Evolutionary conservation across 129 eudicot genomes (phyloP).

Genomic region (Lactuca saligna): DNA sequence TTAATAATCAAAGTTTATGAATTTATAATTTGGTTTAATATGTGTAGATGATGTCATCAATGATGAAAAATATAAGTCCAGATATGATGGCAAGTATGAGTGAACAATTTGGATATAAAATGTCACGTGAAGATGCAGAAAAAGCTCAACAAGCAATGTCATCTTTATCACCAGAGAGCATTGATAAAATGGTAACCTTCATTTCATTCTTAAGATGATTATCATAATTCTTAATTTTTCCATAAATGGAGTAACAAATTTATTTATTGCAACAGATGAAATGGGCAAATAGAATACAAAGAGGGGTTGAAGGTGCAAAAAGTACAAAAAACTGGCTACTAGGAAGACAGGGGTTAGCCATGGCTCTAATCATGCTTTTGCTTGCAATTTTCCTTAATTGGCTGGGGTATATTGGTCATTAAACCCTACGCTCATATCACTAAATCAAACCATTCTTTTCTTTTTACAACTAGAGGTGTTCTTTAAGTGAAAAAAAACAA

Average conservation of each 20-base stretch:
- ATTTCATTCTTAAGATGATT: neutral
- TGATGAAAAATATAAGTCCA: constrained; percentile 96
- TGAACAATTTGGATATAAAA: constrained; percentile 84
- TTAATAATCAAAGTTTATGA: neutral
- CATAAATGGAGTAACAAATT: too few species aligned
- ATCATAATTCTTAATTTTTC: too few species aligned
- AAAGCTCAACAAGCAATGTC: constrained; percentile 99
- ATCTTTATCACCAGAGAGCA: constrained; percentile 80
- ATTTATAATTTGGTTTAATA: too few species aligned
- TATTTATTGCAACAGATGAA: constrained; percentile 52
- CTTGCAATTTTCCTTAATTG: constrained; percentile 77
- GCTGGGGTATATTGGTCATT: constrained; percentile 77
- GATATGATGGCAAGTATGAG: constrained; percentile 99
- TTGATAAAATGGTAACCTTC: constrained; percentile 78
- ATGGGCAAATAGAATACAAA: constrained; percentile 85
- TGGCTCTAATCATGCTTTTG: constrained; percentile 79
- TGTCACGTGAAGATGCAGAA: constrained; percentile 91
- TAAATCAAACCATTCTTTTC: too few species aligned
- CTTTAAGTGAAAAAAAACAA: too few species aligned
- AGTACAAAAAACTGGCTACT: constrained; percentile 85
- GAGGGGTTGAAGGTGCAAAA: constrained; percentile 72
- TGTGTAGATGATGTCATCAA: constrained; percentile 75
- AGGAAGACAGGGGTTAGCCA: constrained; percentile 76
- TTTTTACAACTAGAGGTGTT: neutral
- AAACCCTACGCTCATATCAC: constrained; percentile 4